phyloP scores from a whole-genome alignment of 2,329 filamentous ascomycete genomes.

The Boeremia lycopersici region DNA sequence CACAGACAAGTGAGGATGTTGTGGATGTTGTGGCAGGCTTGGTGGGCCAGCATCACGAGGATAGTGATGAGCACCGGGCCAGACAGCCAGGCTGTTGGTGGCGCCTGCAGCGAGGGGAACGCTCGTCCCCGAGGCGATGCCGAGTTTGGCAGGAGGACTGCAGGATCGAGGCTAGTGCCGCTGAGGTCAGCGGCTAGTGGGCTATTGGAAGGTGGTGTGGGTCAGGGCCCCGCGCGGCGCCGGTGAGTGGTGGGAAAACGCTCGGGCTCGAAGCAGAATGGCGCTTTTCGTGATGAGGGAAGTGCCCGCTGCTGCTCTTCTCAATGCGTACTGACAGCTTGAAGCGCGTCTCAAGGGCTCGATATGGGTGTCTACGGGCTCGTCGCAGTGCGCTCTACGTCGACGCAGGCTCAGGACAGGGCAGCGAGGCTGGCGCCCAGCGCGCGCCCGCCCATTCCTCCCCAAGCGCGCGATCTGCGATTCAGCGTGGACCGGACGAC shows the following conservation, averaged over 20 bases:
- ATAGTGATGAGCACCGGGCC: constrained; percentile 16
- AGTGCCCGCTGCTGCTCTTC: constrained; percentile 19
- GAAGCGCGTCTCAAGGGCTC: constrained; percentile 4
- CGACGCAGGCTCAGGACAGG: background rate
- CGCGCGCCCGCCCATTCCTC: background rate
- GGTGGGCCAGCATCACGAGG: background rate
- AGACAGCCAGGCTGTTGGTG: constrained; percentile 20
- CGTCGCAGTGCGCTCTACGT: background rate
- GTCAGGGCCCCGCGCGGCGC: background rate
- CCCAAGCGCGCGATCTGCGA: constrained; percentile 14
- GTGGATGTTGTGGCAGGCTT: background rate
- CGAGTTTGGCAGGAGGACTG: constrained; percentile 15
- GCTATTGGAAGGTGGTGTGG: constrained; percentile 6
- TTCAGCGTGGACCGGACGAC: constrained; percentile 18
- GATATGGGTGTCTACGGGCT: constrained; percentile 1
- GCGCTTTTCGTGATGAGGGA: constrained; percentile 19
- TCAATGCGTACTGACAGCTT: constrained; percentile 23
- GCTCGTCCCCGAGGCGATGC: constrained; percentile 9
- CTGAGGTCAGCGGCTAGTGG: constrained; percentile 12
- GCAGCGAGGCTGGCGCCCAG: background rate
- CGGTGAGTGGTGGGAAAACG: constrained; percentile 13
- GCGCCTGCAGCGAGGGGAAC: constrained; percentile 16
- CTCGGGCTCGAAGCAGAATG: constrained; percentile 10
- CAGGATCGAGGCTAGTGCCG: constrained; percentile 14
- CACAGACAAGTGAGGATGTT: background rate